These are phyloP conservation scores for Nemania sp. DNA, from an alignment of 2,329 filamentous ascomycete species.

Conservation along the genomic window DNA sequence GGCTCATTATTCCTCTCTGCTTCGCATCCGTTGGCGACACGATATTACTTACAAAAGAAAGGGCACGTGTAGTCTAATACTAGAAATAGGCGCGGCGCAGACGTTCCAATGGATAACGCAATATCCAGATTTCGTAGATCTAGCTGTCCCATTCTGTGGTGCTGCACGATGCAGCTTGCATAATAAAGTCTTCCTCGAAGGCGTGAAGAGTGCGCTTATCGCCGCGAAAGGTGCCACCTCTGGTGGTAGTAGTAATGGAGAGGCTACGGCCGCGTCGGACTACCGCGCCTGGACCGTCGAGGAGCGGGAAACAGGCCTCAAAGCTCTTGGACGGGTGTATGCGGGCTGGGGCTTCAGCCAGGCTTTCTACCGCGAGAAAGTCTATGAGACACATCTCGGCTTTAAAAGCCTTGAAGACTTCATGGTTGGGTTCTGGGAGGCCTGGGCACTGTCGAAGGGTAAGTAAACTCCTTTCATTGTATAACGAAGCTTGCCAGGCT, in stretches of 20 bases:
- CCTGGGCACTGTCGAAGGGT: conserved; percentile 77
- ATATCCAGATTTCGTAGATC: conserved; percentile 74
- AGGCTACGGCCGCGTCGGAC: conserved; percentile 53
- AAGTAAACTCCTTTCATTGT: conserved; percentile 14
- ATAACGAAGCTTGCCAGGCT: conserved; percentile 1
- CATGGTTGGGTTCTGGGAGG: conserved; percentile 80
- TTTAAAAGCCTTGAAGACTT: conserved; percentile 79
- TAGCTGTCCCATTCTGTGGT: conserved; percentile 74
- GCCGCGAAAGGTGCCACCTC: conserved; percentile 67
- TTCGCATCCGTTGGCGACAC: background rate
- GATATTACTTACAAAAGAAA: background rate
- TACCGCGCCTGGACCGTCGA: conserved; percentile 63
- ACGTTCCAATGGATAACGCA: conserved; percentile 73
- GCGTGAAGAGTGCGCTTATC: conserved; percentile 69
- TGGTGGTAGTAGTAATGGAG: conserved; percentile 62
- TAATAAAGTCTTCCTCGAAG: conserved; percentile 73
- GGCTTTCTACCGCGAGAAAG: conserved; percentile 78
- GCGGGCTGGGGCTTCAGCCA: conserved; percentile 86
- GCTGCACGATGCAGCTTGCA: conserved; percentile 73
- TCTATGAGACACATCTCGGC: conserved; percentile 74
- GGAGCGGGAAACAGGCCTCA: conserved; percentile 65
- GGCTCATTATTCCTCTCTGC: background rate
- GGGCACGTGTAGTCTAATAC: conserved; percentile 8
- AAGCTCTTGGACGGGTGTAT: conserved; percentile 79
- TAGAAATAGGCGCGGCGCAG: conserved; percentile 67